Base-by-base conservation (phyloP, 2,329 filamentous ascomycete species). In the Pseudogymnoascus sp. region DNA sequence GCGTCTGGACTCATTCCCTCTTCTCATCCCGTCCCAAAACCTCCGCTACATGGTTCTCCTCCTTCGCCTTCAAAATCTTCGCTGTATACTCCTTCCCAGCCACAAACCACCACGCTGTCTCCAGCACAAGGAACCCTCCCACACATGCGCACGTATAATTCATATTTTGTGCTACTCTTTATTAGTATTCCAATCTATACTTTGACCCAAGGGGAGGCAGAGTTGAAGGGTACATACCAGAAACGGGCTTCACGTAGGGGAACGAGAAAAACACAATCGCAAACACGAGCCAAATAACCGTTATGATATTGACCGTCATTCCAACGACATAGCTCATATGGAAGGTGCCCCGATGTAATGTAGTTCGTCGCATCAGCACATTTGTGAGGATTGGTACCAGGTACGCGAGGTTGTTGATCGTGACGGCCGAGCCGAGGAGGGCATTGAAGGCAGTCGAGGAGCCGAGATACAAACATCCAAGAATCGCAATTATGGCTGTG, bases 101-200 rank as follows among this genome's bases (percentile, higher is more conserved):
- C 61, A 78, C 71, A n/a, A 78, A 60, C 77, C 78, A 80, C 78
- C 78, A 80, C 0, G 64, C 65, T 2, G 75, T 62, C 60, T 74
- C 72, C 8, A 80, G 70, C 1, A 76, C 50, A 6, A 77, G 64
- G 28, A 77, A 72, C 0, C 73, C 78, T 1, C 77, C 78, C 4
- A 80, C 75, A 11, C 78, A 77, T 0, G 78, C 77, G 59, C 79
- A 80, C 1, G 79, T 80, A 65, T 81, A 80, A 64, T 80, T 81
- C 79, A 81, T 81, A 63, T 79, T 80, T 26, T 66, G 64, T 1
- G 68, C 68, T 64, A 64, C n/a, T 12, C 4, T 4, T 4, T 19
- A 19, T 56, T 14, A 60, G 31, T n/a, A 62, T 60, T 35, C 0
- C 5, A 19, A 14, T 33, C 41, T 60, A n/a, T 37, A 6, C 3